Evolutionary conservation across 2,329 filamentous ascomycete genomes (phyloP).

Genomic region (Colletotrichum sp.): DNA sequence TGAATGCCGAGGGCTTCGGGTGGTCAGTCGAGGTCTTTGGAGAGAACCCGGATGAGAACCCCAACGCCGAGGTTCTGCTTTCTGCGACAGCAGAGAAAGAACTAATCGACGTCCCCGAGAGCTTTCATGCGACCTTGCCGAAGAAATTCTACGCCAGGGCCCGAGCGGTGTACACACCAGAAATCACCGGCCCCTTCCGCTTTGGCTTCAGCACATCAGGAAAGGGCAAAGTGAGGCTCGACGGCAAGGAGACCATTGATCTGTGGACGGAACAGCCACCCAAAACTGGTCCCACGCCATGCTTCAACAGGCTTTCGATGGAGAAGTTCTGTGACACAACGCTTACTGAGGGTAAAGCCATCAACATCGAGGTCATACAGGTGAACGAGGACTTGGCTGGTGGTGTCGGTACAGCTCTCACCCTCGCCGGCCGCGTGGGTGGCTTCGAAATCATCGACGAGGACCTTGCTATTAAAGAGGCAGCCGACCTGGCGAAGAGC

Average conservation of each 20-base stretch:
- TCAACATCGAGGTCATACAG: slow-evolving; percentile 11
- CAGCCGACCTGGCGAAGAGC: slow-evolving; percentile 69
- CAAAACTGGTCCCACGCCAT: slow-evolving; percentile 19
- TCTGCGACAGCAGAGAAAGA: slow-evolving; percentile 15
- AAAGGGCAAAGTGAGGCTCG: slow-evolving; percentile 28
- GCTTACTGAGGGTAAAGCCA: not conserved
- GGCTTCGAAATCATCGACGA: slow-evolving; percentile 62
- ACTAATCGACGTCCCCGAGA: slow-evolving; percentile 18
- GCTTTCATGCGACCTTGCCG: slow-evolving; percentile 11
- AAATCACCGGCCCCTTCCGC: not conserved
- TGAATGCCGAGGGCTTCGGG: not conserved
- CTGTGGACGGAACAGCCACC: slow-evolving; percentile 22
- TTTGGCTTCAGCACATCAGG: slow-evolving; percentile 23
- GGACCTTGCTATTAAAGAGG: slow-evolving; percentile 65
- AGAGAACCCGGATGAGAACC: slow-evolving; percentile 10
- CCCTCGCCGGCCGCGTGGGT: slow-evolving; percentile 52
- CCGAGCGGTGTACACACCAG: slow-evolving; percentile 3
- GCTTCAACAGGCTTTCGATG: slow-evolving; percentile 22
- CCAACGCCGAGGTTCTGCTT: not conserved
- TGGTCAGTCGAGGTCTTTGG: slow-evolving; percentile 19
- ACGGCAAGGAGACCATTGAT: slow-evolving; percentile 29
- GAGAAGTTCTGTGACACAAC: slow-evolving; percentile 10
- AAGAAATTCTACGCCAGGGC: slow-evolving; percentile 20
- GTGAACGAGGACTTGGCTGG: slow-evolving; percentile 26
- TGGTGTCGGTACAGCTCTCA: slow-evolving; percentile 25